These are phyloP conservation scores for Candida rishiriensis DNA, from an alignment of 805 yeast species.

Conservation along the genomic window DNA sequence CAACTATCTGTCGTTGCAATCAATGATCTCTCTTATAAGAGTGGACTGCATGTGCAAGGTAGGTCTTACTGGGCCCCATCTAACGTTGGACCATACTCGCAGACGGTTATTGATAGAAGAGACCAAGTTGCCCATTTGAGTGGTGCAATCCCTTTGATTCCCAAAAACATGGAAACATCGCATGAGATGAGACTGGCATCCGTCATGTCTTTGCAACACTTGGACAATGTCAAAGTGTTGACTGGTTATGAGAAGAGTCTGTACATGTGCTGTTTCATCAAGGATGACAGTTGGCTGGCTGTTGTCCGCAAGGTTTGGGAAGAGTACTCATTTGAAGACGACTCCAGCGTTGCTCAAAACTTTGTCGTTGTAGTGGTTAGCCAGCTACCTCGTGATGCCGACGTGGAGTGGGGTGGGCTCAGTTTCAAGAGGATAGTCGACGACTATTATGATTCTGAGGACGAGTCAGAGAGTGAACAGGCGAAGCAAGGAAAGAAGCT, in stretches of 20 bases:
- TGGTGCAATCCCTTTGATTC: conserved; percentile 88
- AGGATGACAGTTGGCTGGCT: conserved; percentile 28
- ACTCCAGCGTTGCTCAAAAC: conserved; percentile 18
- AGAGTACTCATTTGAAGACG: conserved; percentile 28
- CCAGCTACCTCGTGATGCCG: conserved; percentile 58
- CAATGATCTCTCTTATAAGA: conserved; percentile 33
- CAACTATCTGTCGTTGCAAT: conserved; percentile 61
- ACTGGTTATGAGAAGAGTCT: conserved; percentile 43
- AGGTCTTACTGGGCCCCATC: conserved; percentile 98
- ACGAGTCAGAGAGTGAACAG: conserved; percentile 17
- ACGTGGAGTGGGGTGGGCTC: conserved; percentile 73
- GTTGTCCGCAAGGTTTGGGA: conserved; percentile 41
- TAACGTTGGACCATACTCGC: conserved; percentile 97
- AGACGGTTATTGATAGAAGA: conserved; percentile 52
- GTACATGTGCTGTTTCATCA: conserved; percentile 52
- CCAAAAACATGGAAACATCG: conserved; percentile 57
- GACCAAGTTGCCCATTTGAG: conserved; percentile 60
- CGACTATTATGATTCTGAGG: conserved; percentile 40
- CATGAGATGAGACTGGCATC: conserved; percentile 32
- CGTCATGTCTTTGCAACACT: conserved; percentile 68
- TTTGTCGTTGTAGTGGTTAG: conserved; percentile 52
- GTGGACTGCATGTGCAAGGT: conserved; percentile 87
- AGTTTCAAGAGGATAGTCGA: conserved; percentile 38
- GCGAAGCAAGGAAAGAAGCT: conserved; percentile 24
- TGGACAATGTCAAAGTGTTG: conserved; percentile 55